Percentiles rank a stretch among this genome's conserved stretches.
Evolutionary conservation across 495 filamentous ascomycete species (phyloP).

Genomic region (Collariella sp.): DNA sequence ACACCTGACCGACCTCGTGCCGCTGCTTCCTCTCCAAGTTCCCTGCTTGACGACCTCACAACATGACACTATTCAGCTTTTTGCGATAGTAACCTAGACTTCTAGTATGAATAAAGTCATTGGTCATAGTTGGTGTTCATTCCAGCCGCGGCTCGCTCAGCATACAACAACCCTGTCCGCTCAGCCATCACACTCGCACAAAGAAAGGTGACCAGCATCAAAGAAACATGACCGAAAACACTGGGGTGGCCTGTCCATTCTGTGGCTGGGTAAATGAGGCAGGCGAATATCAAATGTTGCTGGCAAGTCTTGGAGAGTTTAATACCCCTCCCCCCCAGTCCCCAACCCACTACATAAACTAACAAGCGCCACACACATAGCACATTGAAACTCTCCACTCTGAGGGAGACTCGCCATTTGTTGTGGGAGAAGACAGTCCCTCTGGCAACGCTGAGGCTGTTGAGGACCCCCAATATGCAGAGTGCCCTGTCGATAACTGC

Average conservation of each 20-base stretch:
- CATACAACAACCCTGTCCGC: not conserved
- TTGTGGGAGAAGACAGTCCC: constrained; percentile 17
- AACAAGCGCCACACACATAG: constrained; percentile 16
- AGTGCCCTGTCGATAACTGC: constrained; percentile 65
- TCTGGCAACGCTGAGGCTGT: constrained; percentile 51
- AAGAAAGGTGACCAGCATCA: not conserved
- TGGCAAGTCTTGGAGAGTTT: constrained; percentile 17
- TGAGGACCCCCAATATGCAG: constrained; percentile 44
- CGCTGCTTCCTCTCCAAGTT: not conserved
- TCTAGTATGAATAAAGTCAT: not conserved
- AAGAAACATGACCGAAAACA: constrained; percentile 7
- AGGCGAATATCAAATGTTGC: constrained; percentile 25
- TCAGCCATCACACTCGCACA: not conserved
- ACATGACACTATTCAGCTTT: not conserved
- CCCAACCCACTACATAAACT: not conserved
- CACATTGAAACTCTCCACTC: constrained; percentile 53
- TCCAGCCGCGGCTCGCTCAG: not conserved
- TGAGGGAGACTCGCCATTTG: constrained; percentile 47
- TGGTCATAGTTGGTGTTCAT: not conserved
- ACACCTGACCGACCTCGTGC: too few relatives aligned
- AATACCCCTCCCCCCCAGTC: not conserved
- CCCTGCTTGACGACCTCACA: not conserved
- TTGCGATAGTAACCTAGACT: not conserved
- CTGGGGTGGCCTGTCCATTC: constrained; percentile 23
- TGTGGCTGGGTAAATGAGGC: constrained; percentile 21